These are phyloP conservation scores for Lodderomyces jiufengensis DNA, from an alignment of 1,139 yeast species.

Conservation along the genomic window DNA sequence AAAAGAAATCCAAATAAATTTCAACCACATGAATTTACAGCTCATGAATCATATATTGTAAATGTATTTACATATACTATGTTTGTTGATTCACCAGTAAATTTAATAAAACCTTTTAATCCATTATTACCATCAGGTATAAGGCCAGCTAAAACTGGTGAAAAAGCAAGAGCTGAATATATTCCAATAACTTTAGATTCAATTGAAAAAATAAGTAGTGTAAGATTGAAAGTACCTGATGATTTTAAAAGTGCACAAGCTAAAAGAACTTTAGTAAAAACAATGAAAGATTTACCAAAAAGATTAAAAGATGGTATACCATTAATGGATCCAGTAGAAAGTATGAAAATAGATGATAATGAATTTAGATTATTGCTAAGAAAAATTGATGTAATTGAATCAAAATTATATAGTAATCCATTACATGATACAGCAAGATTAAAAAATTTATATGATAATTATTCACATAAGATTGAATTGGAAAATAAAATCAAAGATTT, in stretches of 20 bases:
- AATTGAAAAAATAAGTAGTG: slow-evolving; percentile 69
- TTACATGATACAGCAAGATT: slow-evolving; percentile 64
- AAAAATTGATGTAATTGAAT: slow-evolving; percentile 78
- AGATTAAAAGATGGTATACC: slow-evolving; percentile 91
- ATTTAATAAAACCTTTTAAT: slow-evolving; percentile 64
- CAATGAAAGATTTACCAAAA: slow-evolving; percentile 72
- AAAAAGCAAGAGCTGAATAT: slow-evolving; percentile 68
- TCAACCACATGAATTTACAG: slow-evolving; percentile 46
- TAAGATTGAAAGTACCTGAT: slow-evolving; percentile 77
- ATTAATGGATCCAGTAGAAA: slow-evolving; percentile 79
- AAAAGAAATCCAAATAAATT: slow-evolving; percentile 51
- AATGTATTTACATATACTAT: slow-evolving; percentile 79
- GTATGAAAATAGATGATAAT: slow-evolving; percentile 85
- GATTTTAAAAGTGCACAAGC: slow-evolving; percentile 71
- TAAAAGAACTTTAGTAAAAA: slow-evolving; percentile 69
- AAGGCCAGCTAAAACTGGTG: slow-evolving; percentile 74
- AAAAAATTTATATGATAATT: slow-evolving; percentile 58
- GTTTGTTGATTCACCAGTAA: slow-evolving; percentile 73
- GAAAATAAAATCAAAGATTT: slow-evolving; percentile 58
- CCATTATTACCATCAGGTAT: slow-evolving; percentile 86
- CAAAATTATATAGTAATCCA: slow-evolving; percentile 68
- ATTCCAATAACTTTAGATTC: slow-evolving; percentile 83
- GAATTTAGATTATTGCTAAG: slow-evolving; percentile 67
- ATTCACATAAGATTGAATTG: slow-evolving; percentile 59
- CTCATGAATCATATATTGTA: slow-evolving; percentile 85